These are phyloP conservation scores for Geranium incanum DNA, from an alignment of 441 rosid genomes.

Conservation along the genomic window DNA sequence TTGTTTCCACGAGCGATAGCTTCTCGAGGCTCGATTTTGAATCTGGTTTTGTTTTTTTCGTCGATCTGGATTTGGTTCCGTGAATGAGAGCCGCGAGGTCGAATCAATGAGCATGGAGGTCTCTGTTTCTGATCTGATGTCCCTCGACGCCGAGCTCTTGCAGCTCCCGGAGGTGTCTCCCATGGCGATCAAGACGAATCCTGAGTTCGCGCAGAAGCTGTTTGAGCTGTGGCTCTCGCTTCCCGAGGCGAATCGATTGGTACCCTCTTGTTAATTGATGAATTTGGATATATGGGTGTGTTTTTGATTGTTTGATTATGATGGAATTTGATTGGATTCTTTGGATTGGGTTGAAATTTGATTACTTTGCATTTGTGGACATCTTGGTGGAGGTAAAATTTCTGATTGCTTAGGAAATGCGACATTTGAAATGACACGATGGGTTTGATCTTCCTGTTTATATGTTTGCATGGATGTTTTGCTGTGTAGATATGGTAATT, in stretches of 20 bases:
- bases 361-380: neutral
- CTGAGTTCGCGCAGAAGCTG: conserved; percentile 62
- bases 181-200: conserved; percentile 52
- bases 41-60: neutral
- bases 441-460: neutral
- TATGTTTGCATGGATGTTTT: neutral
- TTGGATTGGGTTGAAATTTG: neutral
- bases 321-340: neutral
- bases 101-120: conserved; percentile 40
- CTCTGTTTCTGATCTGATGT: conserved; percentile 46
- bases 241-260: conserved; percentile 79
- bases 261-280: conserved; percentile 20
- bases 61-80: conserved; percentile 22
- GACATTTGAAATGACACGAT: neutral
- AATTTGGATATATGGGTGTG: neutral
- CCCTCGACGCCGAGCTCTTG: conserved; percentile 70
- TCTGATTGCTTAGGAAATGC: neutral
- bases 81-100: conserved; percentile 24
- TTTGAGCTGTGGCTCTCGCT: conserved; percentile 94
- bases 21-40: neutral
- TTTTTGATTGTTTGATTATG: neutral
- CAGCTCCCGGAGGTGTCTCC: conserved; percentile 82
- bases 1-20: conserved; percentile 17
- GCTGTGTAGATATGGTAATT: neutral
- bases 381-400: neutral